phyloP scores from a whole-genome alignment of 495 filamentous ascomycete species.

The Coniosporium apollinis region DNA sequence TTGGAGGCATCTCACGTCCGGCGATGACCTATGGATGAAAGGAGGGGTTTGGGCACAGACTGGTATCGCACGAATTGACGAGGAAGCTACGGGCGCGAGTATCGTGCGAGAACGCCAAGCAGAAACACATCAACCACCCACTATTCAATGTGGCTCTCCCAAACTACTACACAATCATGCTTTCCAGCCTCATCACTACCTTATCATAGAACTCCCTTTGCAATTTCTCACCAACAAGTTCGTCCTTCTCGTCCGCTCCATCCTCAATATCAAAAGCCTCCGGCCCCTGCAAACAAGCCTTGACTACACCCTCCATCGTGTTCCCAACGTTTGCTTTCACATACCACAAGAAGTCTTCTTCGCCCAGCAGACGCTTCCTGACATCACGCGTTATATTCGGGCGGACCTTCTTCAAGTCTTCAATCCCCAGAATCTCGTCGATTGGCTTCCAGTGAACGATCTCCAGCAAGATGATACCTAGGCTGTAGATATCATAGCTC shows the following conservation, averaged over 20 bases:
- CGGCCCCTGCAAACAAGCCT: neutral
- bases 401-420: neutral
- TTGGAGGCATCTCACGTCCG: too few relatives aligned
- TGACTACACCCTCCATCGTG: neutral
- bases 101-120: too few relatives aligned
- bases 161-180: too few relatives aligned
- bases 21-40: too few relatives aligned
- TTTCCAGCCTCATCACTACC: too few relatives aligned
- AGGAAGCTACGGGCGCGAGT: too few relatives aligned
- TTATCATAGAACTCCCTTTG: too few relatives aligned
- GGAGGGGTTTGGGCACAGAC: too few relatives aligned
- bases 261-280: neutral
- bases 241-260: neutral
- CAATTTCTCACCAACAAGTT: too few relatives aligned
- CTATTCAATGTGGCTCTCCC: too few relatives aligned
- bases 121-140: too few relatives aligned
- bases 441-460: conserved; percentile 35
- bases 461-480: conserved; percentile 33
- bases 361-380: conserved; percentile 2
- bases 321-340: conserved; percentile 1
- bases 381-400: neutral
- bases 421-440: conserved; percentile 24
- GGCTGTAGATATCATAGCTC: conserved; percentile 33
- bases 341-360: conserved; percentile 1
- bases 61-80: too few relatives aligned